phyloP scores from a whole-genome alignment of 768 basidiomycete species.

The Auriscalpium microsporum region DNA sequence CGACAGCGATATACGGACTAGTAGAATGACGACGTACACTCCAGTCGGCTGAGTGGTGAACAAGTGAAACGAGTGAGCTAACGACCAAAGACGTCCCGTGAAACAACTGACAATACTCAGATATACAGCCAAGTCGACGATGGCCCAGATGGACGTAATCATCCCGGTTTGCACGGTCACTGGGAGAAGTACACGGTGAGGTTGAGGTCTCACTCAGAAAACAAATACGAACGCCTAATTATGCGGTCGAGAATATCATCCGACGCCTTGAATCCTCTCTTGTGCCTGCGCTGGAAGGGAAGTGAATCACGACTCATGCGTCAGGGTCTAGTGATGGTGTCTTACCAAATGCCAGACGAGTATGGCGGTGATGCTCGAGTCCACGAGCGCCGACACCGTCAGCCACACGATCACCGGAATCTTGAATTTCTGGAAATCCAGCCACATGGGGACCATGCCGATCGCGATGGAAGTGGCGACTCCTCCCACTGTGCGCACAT shows the following conservation, averaged over 20 bases:
- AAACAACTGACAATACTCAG: slow-evolving; percentile 12
- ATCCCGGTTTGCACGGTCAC: slow-evolving; percentile 26
- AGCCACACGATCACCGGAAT: slow-evolving; percentile 14
- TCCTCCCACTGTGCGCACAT: slow-evolving; percentile 8
- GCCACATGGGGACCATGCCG: slow-evolving; percentile 8
- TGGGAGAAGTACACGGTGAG: neutral
- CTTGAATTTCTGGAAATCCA: slow-evolving; percentile 12
- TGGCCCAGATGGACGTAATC: slow-evolving; percentile 16
- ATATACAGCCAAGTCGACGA: slow-evolving; percentile 20
- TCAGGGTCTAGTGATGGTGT: neutral
- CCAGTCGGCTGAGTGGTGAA: neutral
- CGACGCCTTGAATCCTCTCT: slow-evolving; percentile 11
- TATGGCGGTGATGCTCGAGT: slow-evolving; percentile 11
- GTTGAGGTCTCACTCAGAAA: too few species aligned
- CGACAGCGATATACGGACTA: neutral
- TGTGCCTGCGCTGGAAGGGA: slow-evolving; percentile 4
- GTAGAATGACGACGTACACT: neutral
- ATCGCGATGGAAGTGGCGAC: slow-evolving; percentile 14
- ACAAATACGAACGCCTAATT: slow-evolving; percentile 8
- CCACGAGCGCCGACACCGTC: slow-evolving; percentile 9
- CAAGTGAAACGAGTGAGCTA: neutral
- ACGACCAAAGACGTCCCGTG: too few species aligned
- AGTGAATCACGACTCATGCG: neutral
- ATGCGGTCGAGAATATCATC: slow-evolving; percentile 14
- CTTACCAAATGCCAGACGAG: slow-evolving; percentile 16